These are phyloP conservation scores for Acer yangbiense DNA, from an alignment of 345 rosid genomes.

Conservation along the genomic window DNA sequence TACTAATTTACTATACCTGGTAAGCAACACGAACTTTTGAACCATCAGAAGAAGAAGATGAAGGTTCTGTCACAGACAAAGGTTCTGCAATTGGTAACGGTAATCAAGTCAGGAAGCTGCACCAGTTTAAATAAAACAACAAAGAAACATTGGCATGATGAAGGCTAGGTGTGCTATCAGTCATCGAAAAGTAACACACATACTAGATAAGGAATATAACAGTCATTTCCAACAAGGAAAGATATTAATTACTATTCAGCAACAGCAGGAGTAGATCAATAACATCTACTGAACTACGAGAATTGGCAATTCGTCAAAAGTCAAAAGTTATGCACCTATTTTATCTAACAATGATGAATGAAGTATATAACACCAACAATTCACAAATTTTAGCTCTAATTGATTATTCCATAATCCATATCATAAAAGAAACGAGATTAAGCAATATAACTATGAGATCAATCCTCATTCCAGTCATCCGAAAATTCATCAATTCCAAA, in stretches of 20 bases:
- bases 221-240: neutral
- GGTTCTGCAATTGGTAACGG: slow-evolving; percentile 22
- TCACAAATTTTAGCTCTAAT: neutral
- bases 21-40: slow-evolving; percentile 77
- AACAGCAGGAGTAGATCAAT: neutral
- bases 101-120: slow-evolving; percentile 6
- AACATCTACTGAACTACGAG: neutral
- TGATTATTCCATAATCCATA: neutral
- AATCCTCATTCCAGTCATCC: neutral
- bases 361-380: neutral
- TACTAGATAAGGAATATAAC: neutral
- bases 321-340: neutral
- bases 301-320: neutral
- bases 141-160: neutral
- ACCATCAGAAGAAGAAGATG: slow-evolving; percentile 42
- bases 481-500: neutral
- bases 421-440: neutral
- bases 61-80: neutral
- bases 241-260: neutral
- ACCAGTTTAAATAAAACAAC: neutral
- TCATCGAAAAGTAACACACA: neutral
- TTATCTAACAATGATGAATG: neutral
- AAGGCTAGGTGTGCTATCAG: neutral
- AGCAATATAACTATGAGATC: neutral
- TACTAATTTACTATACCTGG: slow-evolving; percentile 57